Percentiles rank a stretch among this genome's conserved stretches.
Conservation (phyloP, 139 green algal genomes). For the Asterochloris sp. region DNA sequence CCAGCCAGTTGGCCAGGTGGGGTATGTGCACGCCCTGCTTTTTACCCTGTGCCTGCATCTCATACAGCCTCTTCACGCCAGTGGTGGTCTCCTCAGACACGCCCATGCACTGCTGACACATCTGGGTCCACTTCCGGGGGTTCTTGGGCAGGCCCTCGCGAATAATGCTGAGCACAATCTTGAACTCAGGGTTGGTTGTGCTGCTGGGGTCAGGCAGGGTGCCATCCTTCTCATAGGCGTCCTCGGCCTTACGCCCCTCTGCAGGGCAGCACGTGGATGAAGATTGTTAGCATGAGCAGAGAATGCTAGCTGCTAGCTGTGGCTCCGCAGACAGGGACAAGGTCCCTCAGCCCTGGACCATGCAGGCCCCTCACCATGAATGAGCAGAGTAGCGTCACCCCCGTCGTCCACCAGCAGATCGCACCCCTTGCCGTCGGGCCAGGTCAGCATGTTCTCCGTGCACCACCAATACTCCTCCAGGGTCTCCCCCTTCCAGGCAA, state of each 20-base stretch:
- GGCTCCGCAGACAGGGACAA: too few relatives aligned
- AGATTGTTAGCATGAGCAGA: too few relatives aligned
- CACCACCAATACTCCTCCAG: conserved; percentile 99
- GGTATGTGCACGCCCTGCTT: not conserved
- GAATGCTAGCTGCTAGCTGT: too few relatives aligned
- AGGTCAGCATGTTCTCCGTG: conserved; percentile 91
- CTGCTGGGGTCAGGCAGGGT: conserved; percentile 88
- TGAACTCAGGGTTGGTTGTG: conserved; percentile 98
- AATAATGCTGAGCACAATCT: conserved; percentile 97
- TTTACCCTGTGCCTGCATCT: conserved; percentile 76
- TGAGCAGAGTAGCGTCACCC: conserved; percentile 97
- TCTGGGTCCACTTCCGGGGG: conserved; percentile 71
- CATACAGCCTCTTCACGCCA: conserved; percentile 98
- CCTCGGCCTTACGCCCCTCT: conserved; percentile 97
- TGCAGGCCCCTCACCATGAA: conserved; percentile 77
- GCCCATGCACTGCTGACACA: conserved; percentile 81
- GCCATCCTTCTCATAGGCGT: conserved; percentile 84
- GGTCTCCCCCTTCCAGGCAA: conserved; percentile 99
- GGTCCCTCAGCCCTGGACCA: too few relatives aligned
- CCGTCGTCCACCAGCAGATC: conserved; percentile 99
- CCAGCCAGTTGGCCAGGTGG: too few relatives aligned
- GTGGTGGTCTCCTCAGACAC: conserved; percentile 99
- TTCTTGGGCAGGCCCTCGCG: conserved; percentile 69
- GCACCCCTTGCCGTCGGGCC: conserved; percentile 75
- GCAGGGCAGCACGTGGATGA: conserved; percentile 22